phyloP scores from a whole-genome alignment of 352 stramenopile species.

The Globisporangium carolinianum region DNA sequence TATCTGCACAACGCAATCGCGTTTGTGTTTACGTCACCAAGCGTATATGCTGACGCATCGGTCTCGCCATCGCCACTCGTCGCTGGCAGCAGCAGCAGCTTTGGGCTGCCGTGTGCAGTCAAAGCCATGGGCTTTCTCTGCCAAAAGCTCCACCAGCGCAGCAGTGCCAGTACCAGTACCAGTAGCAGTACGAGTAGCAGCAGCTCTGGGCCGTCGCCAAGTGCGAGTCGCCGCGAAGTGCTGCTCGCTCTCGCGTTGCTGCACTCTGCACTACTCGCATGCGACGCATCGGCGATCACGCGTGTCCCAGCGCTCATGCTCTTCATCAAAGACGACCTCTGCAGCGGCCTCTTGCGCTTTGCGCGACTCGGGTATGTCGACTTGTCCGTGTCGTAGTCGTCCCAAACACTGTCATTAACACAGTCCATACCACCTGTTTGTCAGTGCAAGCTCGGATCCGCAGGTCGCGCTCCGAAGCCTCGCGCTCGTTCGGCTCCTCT shows the following conservation, averaged over 20 bases:
- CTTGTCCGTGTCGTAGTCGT: not conserved
- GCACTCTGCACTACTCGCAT: slow-evolving; percentile 41
- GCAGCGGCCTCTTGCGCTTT: slow-evolving; percentile 63
- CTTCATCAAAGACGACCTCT: slow-evolving; percentile 83
- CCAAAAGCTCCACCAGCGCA: slow-evolving; percentile 62
- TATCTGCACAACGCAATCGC: slow-evolving; percentile 55
- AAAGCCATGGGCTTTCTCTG: slow-evolving; percentile 79
- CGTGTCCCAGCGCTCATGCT: slow-evolving; percentile 62
- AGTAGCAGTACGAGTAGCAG: slow-evolving; percentile 7
- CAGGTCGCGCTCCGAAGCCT: slow-evolving; percentile 56
- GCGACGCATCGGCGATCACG: slow-evolving; percentile 39
- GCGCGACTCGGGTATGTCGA: slow-evolving; percentile 49
- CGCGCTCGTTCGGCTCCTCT: slow-evolving; percentile 62
- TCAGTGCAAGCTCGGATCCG: slow-evolving; percentile 39
- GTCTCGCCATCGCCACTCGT: slow-evolving; percentile 5
- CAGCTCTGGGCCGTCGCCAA: not conserved
- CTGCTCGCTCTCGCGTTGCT: slow-evolving; percentile 68
- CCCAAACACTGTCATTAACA: too few relatives aligned
- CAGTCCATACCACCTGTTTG: not conserved
- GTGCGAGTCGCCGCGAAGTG: slow-evolving; percentile 36
- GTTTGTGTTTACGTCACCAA: slow-evolving; percentile 53
- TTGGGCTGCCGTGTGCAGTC: slow-evolving; percentile 69
- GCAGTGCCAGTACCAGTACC: not conserved
- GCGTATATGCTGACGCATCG: slow-evolving; percentile 35
- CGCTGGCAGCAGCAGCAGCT: slow-evolving; percentile 15